Evolutionary conservation across 2,329 filamentous ascomycete genomes (phyloP).

Genomic region (Cercospora sp.): DNA sequence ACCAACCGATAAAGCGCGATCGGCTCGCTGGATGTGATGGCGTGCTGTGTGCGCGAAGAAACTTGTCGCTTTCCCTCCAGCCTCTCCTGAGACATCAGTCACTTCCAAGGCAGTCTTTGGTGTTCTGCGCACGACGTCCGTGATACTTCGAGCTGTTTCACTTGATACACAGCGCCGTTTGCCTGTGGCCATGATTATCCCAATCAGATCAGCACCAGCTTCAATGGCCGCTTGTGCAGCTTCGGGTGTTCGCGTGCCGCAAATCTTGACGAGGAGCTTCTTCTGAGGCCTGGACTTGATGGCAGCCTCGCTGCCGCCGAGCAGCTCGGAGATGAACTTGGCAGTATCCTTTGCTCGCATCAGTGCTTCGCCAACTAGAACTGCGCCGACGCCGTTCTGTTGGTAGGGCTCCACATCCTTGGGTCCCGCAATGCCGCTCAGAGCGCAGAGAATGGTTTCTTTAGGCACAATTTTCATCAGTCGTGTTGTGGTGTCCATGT

Average conservation of each 20-base stretch:
- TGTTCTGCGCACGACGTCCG: slow-evolving; percentile 67
- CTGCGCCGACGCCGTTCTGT: slow-evolving; percentile 84
- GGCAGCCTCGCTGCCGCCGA: slow-evolving; percentile 56
- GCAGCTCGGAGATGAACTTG: slow-evolving; percentile 79
- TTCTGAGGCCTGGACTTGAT: slow-evolving; percentile 30
- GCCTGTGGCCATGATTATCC: slow-evolving; percentile 85
- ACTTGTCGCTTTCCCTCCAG: slow-evolving; percentile 53
- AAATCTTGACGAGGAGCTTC: slow-evolving; percentile 82
- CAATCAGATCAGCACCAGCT: slow-evolving; percentile 86
- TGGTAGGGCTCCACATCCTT: slow-evolving; percentile 86
- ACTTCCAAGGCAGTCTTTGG: slow-evolving; percentile 38
- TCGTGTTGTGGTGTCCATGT: slow-evolving; percentile 65
- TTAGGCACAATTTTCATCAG: slow-evolving; percentile 83
- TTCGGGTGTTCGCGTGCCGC: slow-evolving; percentile 81
- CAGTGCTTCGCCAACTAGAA: slow-evolving; percentile 91
- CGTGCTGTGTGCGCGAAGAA: slow-evolving; percentile 66
- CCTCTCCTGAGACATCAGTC: slow-evolving; percentile 17
- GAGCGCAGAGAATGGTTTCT: slow-evolving; percentile 83
- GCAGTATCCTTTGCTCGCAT: slow-evolving; percentile 87
- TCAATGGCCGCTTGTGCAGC: slow-evolving; percentile 78
- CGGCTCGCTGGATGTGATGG: slow-evolving; percentile 51
- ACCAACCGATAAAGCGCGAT: slow-evolving; percentile 77
- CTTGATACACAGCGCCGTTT: slow-evolving; percentile 76
- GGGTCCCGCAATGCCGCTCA: slow-evolving; percentile 89
- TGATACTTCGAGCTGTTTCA: slow-evolving; percentile 78